A percentile compares a stretch with the other conserved stretches of the same genome.
These are phyloP conservation scores for Colletotrichum euphorbiae DNA, from an alignment of 2,329 filamentous ascomycete species.

Conservation along the genomic window DNA sequence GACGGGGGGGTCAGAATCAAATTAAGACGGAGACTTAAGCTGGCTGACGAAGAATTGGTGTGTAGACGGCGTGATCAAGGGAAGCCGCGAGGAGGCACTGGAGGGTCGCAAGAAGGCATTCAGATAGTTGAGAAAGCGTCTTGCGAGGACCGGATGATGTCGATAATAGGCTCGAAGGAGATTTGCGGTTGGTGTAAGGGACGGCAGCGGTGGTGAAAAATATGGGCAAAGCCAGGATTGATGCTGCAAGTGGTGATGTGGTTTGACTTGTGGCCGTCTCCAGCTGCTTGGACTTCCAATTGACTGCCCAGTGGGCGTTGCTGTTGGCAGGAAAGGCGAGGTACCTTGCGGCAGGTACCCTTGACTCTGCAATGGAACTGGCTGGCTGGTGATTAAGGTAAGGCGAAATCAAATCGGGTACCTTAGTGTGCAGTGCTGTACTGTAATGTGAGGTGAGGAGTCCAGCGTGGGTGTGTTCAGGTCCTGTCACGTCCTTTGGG, in stretches of 20 bases:
- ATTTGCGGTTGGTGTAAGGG: conserved; percentile 17
- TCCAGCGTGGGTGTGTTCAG: neutral
- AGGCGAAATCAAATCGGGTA: no score
- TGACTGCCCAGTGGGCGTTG: conserved; percentile 2
- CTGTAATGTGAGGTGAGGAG: no score
- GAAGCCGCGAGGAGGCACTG: conserved; percentile 2
- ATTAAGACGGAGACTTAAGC: conserved; percentile 18
- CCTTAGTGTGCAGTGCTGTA: no score
- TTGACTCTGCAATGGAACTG: neutral
- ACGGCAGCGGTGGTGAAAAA: conserved; percentile 28
- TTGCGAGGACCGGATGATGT: neutral
- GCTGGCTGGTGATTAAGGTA: conserved; percentile 2
- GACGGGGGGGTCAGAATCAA: conserved; percentile 14
- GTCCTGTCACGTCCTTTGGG: neutral
- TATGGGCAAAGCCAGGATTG: conserved; percentile 32
- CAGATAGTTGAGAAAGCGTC: neutral
- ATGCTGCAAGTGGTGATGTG: conserved; percentile 39
- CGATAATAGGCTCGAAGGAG: neutral
- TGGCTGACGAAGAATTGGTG: conserved; percentile 2
- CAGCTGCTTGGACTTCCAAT: no score
- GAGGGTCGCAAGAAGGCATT: conserved; percentile 1
- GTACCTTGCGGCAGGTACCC: no score
- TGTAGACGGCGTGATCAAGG: neutral
- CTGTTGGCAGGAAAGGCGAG: neutral
- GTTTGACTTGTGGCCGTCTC: conserved; percentile 24